These are phyloP conservation scores for Hericium alpestre DNA, from an alignment of 768 basidiomycete species.

Conservation along the genomic window DNA sequence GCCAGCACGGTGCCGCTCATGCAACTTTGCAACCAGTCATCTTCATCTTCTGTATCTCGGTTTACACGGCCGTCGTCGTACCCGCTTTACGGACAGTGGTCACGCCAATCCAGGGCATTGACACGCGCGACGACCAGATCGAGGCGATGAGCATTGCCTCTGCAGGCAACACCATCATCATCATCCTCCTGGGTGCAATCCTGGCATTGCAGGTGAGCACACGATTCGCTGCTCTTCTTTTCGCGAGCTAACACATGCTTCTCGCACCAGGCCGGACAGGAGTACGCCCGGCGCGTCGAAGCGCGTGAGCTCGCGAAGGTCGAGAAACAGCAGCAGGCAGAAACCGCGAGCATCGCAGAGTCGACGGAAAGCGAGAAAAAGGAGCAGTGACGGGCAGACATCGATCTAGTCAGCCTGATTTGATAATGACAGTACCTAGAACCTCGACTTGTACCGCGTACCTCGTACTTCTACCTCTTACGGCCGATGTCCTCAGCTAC, in stretches of 20 bases:
- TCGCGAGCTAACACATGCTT: not conserved
- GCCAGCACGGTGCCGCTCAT: not conserved
- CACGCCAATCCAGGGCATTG: slow-evolving; percentile 37
- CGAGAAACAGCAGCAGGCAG: slow-evolving; percentile 7
- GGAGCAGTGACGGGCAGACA: not conserved
- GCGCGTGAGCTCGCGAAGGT: slow-evolving; percentile 10
- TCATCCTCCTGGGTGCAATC: slow-evolving; percentile 53
- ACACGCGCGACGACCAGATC: slow-evolving; percentile 54
- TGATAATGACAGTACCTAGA: too few species aligned
- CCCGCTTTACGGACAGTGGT: slow-evolving; percentile 71
- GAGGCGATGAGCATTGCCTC: slow-evolving; percentile 75
- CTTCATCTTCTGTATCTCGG: slow-evolving; percentile 64
- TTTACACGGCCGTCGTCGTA: slow-evolving; percentile 78
- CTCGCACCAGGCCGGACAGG: slow-evolving; percentile 65
- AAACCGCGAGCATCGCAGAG: slow-evolving; percentile 1
- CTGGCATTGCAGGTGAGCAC: slow-evolving; percentile 60
- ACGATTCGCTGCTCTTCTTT: not conserved
- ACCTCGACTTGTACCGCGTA: too few species aligned
- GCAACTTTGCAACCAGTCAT: slow-evolving; percentile 34
- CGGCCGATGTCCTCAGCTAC: too few species aligned
- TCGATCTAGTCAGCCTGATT: too few species aligned
- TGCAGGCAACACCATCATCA: slow-evolving; percentile 82
- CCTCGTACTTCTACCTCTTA: too few species aligned
- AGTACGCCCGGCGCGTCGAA: slow-evolving; percentile 30
- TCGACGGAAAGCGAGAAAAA: slow-evolving; percentile 7